Percentiles rank a stretch among this genome's conserved stretches.
Evolutionary conservation across 257 asterid genomes (phyloP).

Genomic region (Salvia splendens): DNA sequence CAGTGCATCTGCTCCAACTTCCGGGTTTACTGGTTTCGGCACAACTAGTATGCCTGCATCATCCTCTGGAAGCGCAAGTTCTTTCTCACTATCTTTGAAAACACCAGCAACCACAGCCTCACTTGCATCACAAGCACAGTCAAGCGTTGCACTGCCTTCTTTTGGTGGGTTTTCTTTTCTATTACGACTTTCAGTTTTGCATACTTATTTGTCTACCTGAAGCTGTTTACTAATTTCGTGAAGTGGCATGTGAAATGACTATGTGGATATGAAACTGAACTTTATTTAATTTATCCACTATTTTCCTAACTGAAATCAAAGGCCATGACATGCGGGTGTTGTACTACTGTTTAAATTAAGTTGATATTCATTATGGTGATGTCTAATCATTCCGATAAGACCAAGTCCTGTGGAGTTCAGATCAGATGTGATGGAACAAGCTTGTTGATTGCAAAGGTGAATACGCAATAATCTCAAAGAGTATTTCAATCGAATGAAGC

Average conservation of each 20-base stretch:
- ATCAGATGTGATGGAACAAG: background rate
- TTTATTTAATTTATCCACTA: background rate
- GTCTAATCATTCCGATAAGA: background rate
- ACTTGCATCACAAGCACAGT: conserved; percentile 52
- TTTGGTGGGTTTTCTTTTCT: conserved; percentile 46
- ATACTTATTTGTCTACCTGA: conserved; percentile 2
- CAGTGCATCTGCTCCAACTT: conserved; percentile 46
- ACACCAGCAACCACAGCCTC: conserved; percentile 41
- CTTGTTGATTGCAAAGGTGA: background rate
- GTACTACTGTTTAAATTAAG: background rate
- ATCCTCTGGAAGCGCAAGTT: conserved; percentile 39
- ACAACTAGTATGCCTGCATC: conserved; percentile 37
- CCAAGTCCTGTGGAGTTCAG: background rate
- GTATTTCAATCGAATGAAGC: conserved; percentile 7
- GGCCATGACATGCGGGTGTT: background rate
- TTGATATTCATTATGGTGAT: background rate
- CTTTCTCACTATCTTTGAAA: conserved; percentile 47
- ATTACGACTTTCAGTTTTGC: background rate
- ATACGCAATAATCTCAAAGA: background rate
- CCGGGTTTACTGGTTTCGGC: conserved; percentile 53
- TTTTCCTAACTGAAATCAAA: background rate
- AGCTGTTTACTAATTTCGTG: background rate
- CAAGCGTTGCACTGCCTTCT: conserved; percentile 48
- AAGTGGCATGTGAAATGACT: background rate
- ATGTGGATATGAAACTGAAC: background rate